phyloP scores from a whole-genome alignment of 306 rosid species.

The Lablab purpureus region DNA sequence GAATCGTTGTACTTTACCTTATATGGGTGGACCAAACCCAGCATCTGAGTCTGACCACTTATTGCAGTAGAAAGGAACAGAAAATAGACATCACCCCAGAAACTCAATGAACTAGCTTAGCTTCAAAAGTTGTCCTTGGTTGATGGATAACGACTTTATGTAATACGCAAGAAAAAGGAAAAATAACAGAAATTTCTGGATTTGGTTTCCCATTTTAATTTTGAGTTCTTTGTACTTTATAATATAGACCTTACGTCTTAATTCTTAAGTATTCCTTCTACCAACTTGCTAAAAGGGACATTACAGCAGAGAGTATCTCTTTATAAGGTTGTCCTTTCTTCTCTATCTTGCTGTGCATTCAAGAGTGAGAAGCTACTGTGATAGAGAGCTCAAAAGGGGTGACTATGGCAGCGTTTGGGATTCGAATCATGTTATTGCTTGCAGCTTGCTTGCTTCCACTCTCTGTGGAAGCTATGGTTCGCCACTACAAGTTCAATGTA shows the following conservation, averaged over 20 bases:
- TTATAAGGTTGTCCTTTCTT: constrained; percentile 43
- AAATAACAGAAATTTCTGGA: constrained; percentile 41
- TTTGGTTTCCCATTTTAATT: background rate
- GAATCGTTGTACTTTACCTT: constrained; percentile 51
- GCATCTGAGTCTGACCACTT: constrained; percentile 35
- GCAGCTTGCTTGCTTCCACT: constrained; percentile 46
- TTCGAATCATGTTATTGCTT: constrained; percentile 33
- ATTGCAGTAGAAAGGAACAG: constrained; percentile 4
- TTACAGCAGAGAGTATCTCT: constrained; percentile 42
- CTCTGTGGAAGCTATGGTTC: constrained; percentile 49
- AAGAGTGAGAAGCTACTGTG: constrained; percentile 7
- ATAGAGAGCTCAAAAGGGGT: constrained; percentile 16
- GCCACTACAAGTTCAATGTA: constrained; percentile 60
- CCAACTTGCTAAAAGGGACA: constrained; percentile 49
- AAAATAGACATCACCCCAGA: constrained; percentile 26
- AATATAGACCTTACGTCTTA: constrained; percentile 34
- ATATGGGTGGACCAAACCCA: constrained; percentile 54
- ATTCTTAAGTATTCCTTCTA: constrained; percentile 11
- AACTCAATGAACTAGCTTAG: constrained; percentile 46
- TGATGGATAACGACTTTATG: constrained; percentile 54
- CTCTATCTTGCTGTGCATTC: constrained; percentile 28
- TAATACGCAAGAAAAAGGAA: constrained; percentile 48
- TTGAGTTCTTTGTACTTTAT: background rate
- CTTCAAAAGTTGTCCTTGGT: constrained; percentile 48
- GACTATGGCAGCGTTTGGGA: constrained; percentile 4